Percentiles rank a stretch among this genome's conserved stretches.
Conservation (phyloP, 2,329 filamentous ascomycete species). For the Diaporthe caulivora region DNA sequence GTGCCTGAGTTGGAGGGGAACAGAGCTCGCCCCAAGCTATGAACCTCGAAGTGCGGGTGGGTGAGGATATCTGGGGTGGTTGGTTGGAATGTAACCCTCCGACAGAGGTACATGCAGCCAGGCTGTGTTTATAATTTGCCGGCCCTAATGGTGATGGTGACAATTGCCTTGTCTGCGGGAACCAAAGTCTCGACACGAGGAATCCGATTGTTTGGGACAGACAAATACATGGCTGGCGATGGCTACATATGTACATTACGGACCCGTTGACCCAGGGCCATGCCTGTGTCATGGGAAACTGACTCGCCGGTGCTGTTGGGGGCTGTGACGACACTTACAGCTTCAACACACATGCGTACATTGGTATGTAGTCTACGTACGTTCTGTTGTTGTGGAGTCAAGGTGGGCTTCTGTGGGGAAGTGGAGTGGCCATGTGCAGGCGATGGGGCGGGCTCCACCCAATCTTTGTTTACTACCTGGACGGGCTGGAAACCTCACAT, state of each 20-base stretch:
- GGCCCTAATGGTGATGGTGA: background rate
- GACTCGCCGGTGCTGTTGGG: conserved; percentile 10
- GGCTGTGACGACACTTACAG: conserved; percentile 15
- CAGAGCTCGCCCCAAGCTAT: conserved; percentile 27
- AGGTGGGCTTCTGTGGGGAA: background rate
- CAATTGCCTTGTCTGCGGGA: conserved; percentile 20
- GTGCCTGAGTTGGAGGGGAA: conserved; percentile 16
- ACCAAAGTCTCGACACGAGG: background rate
- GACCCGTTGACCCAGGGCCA: too few species aligned
- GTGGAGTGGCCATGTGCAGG: background rate
- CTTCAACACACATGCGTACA: conserved; percentile 12
- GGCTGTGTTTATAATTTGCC: background rate
- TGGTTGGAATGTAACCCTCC: conserved; percentile 21
- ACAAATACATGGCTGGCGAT: background rate
- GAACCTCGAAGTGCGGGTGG: conserved; percentile 28
- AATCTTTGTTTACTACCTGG: conserved; percentile 2
- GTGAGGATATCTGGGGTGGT: conserved; percentile 25
- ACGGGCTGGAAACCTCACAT: background rate
- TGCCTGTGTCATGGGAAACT: too few species aligned
- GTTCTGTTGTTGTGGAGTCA: too few species aligned
- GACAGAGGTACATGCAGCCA: conserved; percentile 5
- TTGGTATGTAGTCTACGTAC: too few species aligned
- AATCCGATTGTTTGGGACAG: conserved; percentile 1
- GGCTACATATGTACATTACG: too few species aligned
- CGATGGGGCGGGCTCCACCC: background rate